Base-by-base conservation (phyloP, 2,329 filamentous ascomycete genomes). In the Apiospora koreana region DNA sequence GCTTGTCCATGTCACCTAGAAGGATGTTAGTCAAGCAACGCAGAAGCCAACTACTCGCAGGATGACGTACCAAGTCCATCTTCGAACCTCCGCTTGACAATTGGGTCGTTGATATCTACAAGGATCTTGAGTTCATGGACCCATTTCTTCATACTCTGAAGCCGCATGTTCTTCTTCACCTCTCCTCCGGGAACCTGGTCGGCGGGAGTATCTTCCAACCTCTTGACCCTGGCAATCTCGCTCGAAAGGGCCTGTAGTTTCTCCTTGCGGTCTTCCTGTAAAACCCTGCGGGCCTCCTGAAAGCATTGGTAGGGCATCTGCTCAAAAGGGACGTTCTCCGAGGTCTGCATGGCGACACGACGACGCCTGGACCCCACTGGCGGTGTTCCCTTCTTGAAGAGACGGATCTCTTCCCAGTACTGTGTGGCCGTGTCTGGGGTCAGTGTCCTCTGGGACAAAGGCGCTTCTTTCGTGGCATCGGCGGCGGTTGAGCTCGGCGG, bases 291-390 rank as follows among this genome's bases (percentile, higher is more conserved):
- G 50, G 96, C 96, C 84, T 98, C 95, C 83, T 99, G 96, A 85
- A 98, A 99, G 82, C 94, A 96, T 86, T 98, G 95, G 84, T 97
- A 99, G 23, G 96, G 96, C 75, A 99, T 85, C 79, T 95, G 93
- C 84, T 97, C 94, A 79, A 99, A 98, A 35, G 95, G 94, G 67
- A 97, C 84, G 76, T 92, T 88, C 72, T 87, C 83, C 46, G 84
- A 88, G 76, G 84, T 88, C 77, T 87, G 89, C 72, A 95, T 81
- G 38, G 93, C 93, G 38, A 90, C 89, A 79, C 95, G 92, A 73
- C 95, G 92, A 85, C 95, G 90, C 76, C 95, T 91, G 64, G 94
- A 97, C 67, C 95, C 95, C 76, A 97, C 85, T 68, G 94, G 94
- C 72, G 89, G 86, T 62, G 90, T 86, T 69, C 93, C 92, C 74